Base-by-base conservation (phyloP, 331 rosid species). In the Spiraea crenata region DNA sequence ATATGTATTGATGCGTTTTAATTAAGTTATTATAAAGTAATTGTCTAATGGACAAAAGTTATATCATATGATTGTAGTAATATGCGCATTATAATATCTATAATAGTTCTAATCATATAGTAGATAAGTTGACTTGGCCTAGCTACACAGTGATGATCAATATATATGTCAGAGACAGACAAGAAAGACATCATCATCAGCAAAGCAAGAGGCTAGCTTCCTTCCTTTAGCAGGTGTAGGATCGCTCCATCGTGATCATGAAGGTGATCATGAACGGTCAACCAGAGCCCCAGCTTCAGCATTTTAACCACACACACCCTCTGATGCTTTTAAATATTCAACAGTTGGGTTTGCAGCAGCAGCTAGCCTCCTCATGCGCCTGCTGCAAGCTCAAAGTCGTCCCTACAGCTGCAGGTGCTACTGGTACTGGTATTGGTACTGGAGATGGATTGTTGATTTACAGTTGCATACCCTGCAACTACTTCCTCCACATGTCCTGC, bases 231-330 rank as follows among this genome's bases (percentile, higher is more conserved):
- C 31, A 25, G 31, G 31, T 25, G 31, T 25, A 25, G 31, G 31
- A 25, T 25, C 31, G 31, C 31, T 25, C 31, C 1, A 25, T 25
- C 31, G 31, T 0, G 17, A 34, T 31, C 9, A 34, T 37, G 47
- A 17, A 38, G 47, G 20, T 38, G 31, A 25, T 25, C 31, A 25
- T 25, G 25, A 41, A 1, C 16, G 46, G 25, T 60, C 63, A 58
- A 58, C 46, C 25, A 14, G 14, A 16, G 20, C n/a, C 5, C n/a
- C 1, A 4, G 15, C 4, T 65, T 46, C 70, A 31, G 13, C 56
- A 65, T 65, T 65, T 65, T 15, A 46, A 56, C 70, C 70, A 65
- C 55, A 14, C 20, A 31, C 70, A 65, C 25, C 57, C 70, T 7
- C 47, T 65, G 13, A 65, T 6, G 10, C 44, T 65, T 3, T 65